Base-by-base conservation (phyloP, 139 green algal species). In the Picochlorum sp. region DNA sequence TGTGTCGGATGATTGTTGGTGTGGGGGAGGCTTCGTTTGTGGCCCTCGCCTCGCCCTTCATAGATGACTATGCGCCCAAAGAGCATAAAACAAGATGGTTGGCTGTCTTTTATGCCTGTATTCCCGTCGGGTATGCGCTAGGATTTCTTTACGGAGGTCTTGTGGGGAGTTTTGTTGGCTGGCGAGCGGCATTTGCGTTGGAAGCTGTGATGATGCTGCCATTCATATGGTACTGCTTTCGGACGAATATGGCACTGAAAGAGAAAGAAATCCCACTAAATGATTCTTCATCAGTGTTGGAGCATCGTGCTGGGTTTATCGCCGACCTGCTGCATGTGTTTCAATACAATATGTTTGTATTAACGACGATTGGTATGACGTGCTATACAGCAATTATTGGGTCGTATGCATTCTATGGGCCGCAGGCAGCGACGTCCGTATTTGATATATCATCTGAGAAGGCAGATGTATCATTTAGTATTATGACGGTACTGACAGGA, bases 11-110 rank as follows among this genome's bases (percentile, higher is more conserved):
- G 64, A 68, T 85, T 20, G 91, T 97, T 20, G 92, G 92, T 3
- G 82, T 96, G 20, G 92, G 92, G 0, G 92, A 98, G 81, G 92
- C 92, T 0, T 91, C 83, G 0, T 97, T 98, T 57, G 83, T 98
- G 4, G 79, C 85, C 3, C 77, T 98, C 8, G 92, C 91, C 3
- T 78, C 93, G 3, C 88, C 93, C 1, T 97, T 97, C 72, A 97
- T 99, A 16, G 91, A 97, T 71, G 90, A 97, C 68, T 79, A 82
- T 30, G 93, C 93, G 0, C 93, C 93, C 0, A 45, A 68, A 9
- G 57, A 58, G 0, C 34, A 44, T 11, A 95, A 95, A 76, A 77
- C 86, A 4, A 59, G 63, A 5, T 96, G 90, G 90, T 84, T 96
- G 49, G 89, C 83, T 6, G 72, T 75, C 15, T 96, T 98, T 79